Evolutionary conservation across 352 stramenopile genomes (phyloP), one percentile per base, ranked within the genome.

Genomic region (Phytophthora boehmeriae): DNA sequence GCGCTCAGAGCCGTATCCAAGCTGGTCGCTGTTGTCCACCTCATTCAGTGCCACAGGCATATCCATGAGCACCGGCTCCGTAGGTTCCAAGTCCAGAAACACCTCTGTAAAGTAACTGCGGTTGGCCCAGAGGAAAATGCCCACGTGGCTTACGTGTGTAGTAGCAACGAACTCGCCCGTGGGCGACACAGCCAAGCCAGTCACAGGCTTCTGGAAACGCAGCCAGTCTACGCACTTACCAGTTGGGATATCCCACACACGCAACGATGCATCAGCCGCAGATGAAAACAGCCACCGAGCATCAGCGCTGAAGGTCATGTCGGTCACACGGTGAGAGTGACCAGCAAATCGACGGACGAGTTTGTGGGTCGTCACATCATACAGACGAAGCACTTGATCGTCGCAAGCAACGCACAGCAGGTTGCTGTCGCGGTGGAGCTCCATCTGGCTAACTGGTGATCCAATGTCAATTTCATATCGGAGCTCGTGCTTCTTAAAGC

Each of bases 131-230:
- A 99, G 68, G 70, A 89, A 97, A 61, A 99, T 96, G 17, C 96
- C 96, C 2, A 98, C 73, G 51, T 92, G 86, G 30, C 83, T 82
- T 1, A 91, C 80, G 69, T 98, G 96, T 8, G 90, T 97, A n/a
- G 96, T 99, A 30, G 93, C 92, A 16, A 99, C 63, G 70, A 98
- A 98, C 71, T 99, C 96, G 47, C 95, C 95, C 16, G 96, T 98
- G 5, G 96, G 93, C 11, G 92, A 98, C 28, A 98, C 76, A 0
- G 92, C 88, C 28, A 99, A 61, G 5, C 92, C 92, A 10, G 95
- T 98, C 30, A 97, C 75, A 57, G 92, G 74, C 74, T 92, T 89
- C 30, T 93, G 78, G 79, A 99, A 99, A 49, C 82, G 77, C 70
- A 98, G 61, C 93, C 95, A 98, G 73, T 98, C 95, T 39, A 98